phyloP scores from a whole-genome alignment of 2,329 filamentous ascomycete genomes.

The Purpureocillium takamizusanense region DNA sequence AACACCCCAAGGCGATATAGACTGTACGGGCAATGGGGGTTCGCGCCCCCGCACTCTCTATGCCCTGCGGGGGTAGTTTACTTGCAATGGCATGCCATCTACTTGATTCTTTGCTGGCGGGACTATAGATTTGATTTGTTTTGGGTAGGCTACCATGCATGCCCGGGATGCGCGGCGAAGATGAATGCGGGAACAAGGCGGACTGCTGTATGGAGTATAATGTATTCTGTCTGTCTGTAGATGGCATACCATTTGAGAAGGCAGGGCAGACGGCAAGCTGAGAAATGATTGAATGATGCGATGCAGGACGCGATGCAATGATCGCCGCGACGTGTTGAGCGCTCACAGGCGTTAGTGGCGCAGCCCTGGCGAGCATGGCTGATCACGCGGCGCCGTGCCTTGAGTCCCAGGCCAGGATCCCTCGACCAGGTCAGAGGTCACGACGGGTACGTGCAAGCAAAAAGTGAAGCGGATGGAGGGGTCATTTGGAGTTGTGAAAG shows the following conservation, averaged over 20 bases:
- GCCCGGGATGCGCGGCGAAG: too few species aligned
- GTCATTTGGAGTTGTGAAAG: not conserved
- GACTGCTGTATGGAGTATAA: slow-evolving; percentile 1
- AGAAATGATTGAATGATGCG: too few species aligned
- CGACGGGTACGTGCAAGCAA: not conserved
- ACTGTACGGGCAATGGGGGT: slow-evolving; percentile 26
- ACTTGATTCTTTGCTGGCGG: slow-evolving; percentile 4
- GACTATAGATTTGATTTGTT: not conserved
- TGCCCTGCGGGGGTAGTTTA: slow-evolving; percentile 20
- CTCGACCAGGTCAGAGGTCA: too few species aligned
- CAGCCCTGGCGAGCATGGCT: too few species aligned
- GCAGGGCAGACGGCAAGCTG: not conserved
- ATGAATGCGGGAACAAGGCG: too few species aligned
- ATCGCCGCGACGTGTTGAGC: too few species aligned
- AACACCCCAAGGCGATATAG: slow-evolving; percentile 24
- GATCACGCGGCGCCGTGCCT: too few species aligned
- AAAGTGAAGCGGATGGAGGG: not conserved
- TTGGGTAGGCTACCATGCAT: too few species aligned
- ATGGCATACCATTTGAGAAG: slow-evolving; percentile 5
- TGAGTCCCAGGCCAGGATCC: too few species aligned
- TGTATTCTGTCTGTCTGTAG: slow-evolving; percentile 1
- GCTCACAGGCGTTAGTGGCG: too few species aligned
- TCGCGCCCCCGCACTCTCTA: slow-evolving; percentile 15
- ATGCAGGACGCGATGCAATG: too few species aligned
- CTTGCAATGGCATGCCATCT: slow-evolving; percentile 19